Base-by-base conservation (phyloP, 192 early-diverging fungal genomes). In the Coemansia sp. region DNA sequence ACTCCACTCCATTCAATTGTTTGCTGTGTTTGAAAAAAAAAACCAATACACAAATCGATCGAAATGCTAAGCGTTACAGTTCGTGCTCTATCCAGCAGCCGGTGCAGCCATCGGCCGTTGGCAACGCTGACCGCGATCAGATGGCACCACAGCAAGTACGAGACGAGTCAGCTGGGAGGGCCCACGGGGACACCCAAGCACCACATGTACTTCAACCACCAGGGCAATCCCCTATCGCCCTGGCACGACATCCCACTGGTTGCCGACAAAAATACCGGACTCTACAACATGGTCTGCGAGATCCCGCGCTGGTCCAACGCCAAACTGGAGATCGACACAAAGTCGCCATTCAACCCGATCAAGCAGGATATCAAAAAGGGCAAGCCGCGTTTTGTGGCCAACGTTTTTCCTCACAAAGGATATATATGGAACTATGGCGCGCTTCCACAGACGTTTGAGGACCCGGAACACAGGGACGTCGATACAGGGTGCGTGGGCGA, bases 371-470 rank as follows among this genome's bases (percentile, higher is more conserved):
- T 90, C 68, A 97, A 97, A 90, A 99, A 99, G 85, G 94, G 94
- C 72, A 96, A 96, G 85, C 90, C 97, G 66, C 90, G 97, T 64
- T 97, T 88, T 77, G 96, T 99, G 64, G 89, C 94, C 75, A 97
- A 99, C 89, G 90, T 90, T 75, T 99, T 97, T 91, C 97, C 97
- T 7, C 94, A 98, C 89, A 92, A 99, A 81, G 97, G 97, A 60
- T 99, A 99, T 84, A 97, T 99, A 83, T 99, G 97, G 97, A 99
- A 99, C 95, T 97, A 99, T 75, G 97, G 97, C 77, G 96, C 96
- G 68, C 87, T 99, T 73, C 97, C 97, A 28, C 95, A 96, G 88
- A 99, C 97, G 51, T 99, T 95, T 94, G 97, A 99, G 86, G 97
- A 99, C 76, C 97, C 97, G 34, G 89, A 82, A 71, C 85, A 87